A percentile compares a stretch with the other conserved stretches of the same genome.
Conservation (phyloP, 83 land plant genomes). For the Picea abies region DNA sequence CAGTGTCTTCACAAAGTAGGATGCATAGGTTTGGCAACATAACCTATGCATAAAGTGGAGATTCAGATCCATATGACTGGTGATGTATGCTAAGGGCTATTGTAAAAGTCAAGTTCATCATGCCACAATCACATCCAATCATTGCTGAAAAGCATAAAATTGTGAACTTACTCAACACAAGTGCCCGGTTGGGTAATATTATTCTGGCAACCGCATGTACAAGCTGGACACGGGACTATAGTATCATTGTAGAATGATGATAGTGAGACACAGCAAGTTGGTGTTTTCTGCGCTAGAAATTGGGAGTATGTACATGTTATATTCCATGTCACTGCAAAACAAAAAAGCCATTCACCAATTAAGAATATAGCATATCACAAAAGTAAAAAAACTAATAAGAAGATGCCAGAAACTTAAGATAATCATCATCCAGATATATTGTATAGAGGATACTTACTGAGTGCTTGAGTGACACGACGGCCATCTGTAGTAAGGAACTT, state of each 20-base stretch:
- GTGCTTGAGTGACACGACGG: constrained; percentile 60
- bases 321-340: constrained; percentile 57
- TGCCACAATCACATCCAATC: no score
- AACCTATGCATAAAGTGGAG: no score
- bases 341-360: neutral
- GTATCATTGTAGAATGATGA: constrained; percentile 57
- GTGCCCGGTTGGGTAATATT: constrained; percentile 12
- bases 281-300: constrained; percentile 31
- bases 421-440: neutral
- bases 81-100: no score
- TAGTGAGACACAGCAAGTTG: constrained; percentile 52
- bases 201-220: constrained; percentile 40
- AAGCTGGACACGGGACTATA: constrained; percentile 45
- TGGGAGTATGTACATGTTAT: constrained; percentile 51
- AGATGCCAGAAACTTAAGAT: no score
- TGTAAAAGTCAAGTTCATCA: no score
- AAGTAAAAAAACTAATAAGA: no score
- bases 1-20: no score
- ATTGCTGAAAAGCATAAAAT: no score
- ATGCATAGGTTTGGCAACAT: no score
- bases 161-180: constrained; percentile 30
- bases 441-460: constrained; percentile 29
- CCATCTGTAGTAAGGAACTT: constrained; percentile 46
- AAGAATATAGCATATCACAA: no score
- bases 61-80: no score